phyloP scores from a whole-genome alignment of 176 grass and related monocot species.

The Secale cereale region DNA sequence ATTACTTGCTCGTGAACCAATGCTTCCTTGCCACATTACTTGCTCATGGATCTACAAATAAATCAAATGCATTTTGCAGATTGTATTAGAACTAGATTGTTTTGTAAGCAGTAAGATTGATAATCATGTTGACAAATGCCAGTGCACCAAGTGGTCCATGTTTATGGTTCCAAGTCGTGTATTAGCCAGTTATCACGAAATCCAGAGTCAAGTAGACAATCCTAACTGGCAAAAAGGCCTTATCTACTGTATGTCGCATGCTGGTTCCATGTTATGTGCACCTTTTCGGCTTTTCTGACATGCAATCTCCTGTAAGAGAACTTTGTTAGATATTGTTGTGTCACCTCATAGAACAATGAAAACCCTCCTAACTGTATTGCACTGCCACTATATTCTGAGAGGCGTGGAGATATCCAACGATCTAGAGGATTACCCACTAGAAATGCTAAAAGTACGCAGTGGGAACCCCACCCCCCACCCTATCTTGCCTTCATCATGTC shows the following conservation, averaged over 20 bases:
- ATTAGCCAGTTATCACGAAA: constrained; percentile 6
- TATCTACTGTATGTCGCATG: not conserved
- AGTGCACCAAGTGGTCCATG: not conserved
- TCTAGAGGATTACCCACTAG: not conserved
- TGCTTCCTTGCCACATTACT: not conserved
- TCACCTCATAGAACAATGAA: constrained; percentile 21
- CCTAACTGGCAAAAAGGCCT: constrained; percentile 6
- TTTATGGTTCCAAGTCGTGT: not conserved
- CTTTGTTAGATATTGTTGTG: not conserved
- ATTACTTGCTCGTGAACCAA: not conserved
- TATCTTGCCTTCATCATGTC: not conserved
- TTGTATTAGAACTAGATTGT: constrained; percentile 25
- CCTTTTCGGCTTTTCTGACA: constrained; percentile 23
- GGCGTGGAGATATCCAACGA: not conserved
- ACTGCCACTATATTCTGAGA: not conserved
- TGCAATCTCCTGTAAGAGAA: constrained; percentile 23
- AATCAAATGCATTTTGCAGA: constrained; percentile 34
- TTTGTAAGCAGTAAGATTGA: not conserved
- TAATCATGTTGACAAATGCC: not conserved
- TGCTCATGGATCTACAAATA: constrained; percentile 32
- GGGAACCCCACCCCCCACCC: not conserved
- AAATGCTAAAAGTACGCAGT: not conserved
- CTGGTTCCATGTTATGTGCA: not conserved
- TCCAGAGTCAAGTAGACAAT: not conserved
- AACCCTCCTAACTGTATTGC: constrained; percentile 2